Base-by-base conservation (phyloP, 768 basidiomycete species). In the Psilocybe cubensis region DNA sequence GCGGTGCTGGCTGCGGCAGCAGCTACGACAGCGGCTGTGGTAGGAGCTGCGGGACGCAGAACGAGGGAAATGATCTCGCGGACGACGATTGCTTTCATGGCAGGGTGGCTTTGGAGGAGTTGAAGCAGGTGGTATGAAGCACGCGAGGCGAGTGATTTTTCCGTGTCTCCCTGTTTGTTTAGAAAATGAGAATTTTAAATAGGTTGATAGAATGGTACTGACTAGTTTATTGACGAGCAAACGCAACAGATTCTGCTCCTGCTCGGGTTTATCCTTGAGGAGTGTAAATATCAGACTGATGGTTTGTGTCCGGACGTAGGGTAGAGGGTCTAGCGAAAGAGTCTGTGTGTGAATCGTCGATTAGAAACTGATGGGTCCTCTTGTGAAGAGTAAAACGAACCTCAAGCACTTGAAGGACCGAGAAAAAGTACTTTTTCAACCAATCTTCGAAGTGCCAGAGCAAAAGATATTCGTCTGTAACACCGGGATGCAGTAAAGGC, bases 341-440 rank as follows among this genome's bases (percentile, higher is more conserved):
- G 81, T 83, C 92, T 94, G 59, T 3, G 20, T 8, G 40, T 6
- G 9, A 7, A 33, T 33, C 31, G 11, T 12, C 11, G 24, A 24
- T 38, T n/a, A 46, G n/a, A n/a, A 45, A 7, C 24, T 18, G 17
- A 3, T 27, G 28, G 20, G 28, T 17, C 43, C 17, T 20, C 55
- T 3, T 23, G 50, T 5, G n/a, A 31, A 11, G 31, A 10, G 18
- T 10, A 40, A 53, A 51, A 65, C 78, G 42, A 40, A 91, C 93
- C 83, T 99, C 96, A 17, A 98, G 84, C 35, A 92, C 85, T 69
- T 96, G 92, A 3, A 98, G 82, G 35, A 97, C 72, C 2, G 88
- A 87, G 74, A 96, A 98, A 76, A 97, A 98, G 71, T 89, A 98
- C 62, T 94, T 95, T 74, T 99, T 99, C 48, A 98, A 70, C 92